phyloP scores from a whole-genome alignment of 257 asterid species.

The Hygrophila difformis region DNA sequence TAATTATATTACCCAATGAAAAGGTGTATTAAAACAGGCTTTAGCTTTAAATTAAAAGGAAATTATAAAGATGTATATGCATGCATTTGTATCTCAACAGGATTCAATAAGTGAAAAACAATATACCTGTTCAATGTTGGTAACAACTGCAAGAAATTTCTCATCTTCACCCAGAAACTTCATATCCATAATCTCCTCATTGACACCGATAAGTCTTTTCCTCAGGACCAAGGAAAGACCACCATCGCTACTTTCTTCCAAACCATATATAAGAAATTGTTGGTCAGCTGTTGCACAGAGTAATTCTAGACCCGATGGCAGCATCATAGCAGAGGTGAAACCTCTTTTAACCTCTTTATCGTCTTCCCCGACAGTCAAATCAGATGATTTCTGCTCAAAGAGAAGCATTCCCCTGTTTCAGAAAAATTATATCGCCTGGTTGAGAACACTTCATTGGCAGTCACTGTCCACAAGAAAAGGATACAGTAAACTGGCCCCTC shows the following conservation, averaged over 20 bases:
- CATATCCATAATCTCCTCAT: slow-evolving; percentile 94
- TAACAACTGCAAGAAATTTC: slow-evolving; percentile 82
- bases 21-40: slow-evolving; percentile 1
- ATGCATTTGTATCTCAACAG: slow-evolving; percentile 2
- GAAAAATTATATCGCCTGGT: slow-evolving; percentile 13
- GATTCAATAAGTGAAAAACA: slow-evolving; percentile 1
- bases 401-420: slow-evolving; percentile 63
- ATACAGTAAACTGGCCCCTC: not conserved
- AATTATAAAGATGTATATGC: not conserved
- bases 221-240: slow-evolving; percentile 27
- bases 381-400: slow-evolving; percentile 83
- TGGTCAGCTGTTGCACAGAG: slow-evolving; percentile 86
- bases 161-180: slow-evolving; percentile 94
- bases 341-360: slow-evolving; percentile 7
- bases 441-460: too few relatives aligned
- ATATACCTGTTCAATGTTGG: slow-evolving; percentile 88
- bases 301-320: slow-evolving; percentile 41
- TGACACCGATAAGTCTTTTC: slow-evolving; percentile 85
- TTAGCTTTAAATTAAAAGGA: not conserved
- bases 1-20: not conserved
- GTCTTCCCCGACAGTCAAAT: slow-evolving; percentile 48
- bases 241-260: slow-evolving; percentile 29
- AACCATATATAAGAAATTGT: slow-evolving; percentile 79
- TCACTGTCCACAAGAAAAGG: not conserved
- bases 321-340: slow-evolving; percentile 39